Base-by-base conservation (phyloP, 495 filamentous ascomycete genomes). In the Aspergillus diversus region DNA sequence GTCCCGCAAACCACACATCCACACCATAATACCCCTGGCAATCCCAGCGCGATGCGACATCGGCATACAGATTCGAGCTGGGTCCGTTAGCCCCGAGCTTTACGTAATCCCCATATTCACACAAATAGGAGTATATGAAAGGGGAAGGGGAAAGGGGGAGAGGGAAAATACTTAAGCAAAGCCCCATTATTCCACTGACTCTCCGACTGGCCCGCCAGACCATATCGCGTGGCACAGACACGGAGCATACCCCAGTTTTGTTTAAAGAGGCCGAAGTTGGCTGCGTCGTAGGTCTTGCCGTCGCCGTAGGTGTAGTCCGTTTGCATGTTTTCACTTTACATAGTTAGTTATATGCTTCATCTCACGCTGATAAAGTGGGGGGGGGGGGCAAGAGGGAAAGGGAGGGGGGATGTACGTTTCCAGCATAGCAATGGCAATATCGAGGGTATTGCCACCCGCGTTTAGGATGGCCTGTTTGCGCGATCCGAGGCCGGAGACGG, bases 401-500 rank as follows among this genome's bases (percentile, higher is more conserved):
- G n/a, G n/a, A n/a, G n/a, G 7, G 17, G 8, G 17, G 51, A 33
- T 60, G 57, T 9, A 68, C 64, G 74, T 79, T 63, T 79, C 75
- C 47, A 79, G 65, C 75, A 79, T 79, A 5, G 76, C 75, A 63
- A 78, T 78, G 2, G 76, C 75, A 1, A 79, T 47, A 39, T 79
- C 76, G 13, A 68, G 69, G 17, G 74, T 75, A 59, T 68, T 73
- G 0, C 76, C 76, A 42, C 76, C 76, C 5, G 74, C 73, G 16
- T 51, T 58, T 9, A 60, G 17, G 11, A 79, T 55, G 0, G 63
- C 69, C 55, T 74, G 60, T 67, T 79, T 79, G 15, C 67, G 71
- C 21, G 50, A 12, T 3, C 75, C 74, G 16, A 79, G 69, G 0
- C 75, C 75, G 51, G 71, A 35, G 51, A 74, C 58, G 16, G 53